phyloP scores from a whole-genome alignment of 2,329 filamentous ascomycete species.

The Dothistroma pini region DNA sequence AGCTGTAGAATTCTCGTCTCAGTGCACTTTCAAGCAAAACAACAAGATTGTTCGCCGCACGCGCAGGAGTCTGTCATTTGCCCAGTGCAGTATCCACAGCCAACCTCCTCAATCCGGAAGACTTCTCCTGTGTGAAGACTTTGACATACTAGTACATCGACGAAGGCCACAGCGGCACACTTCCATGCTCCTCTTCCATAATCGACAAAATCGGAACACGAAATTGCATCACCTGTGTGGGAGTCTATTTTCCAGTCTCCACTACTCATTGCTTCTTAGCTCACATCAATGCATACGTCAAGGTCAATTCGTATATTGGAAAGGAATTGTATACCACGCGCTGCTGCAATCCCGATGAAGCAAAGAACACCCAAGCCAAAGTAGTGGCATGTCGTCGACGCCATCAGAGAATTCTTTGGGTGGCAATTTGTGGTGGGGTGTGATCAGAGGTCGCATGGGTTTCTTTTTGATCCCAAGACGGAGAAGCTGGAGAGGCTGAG shows the following conservation, averaged over 20 bases:
- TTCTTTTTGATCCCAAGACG: neutral
- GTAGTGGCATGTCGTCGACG: neutral
- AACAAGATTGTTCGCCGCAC: too few relatives aligned
- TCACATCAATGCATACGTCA: too few relatives aligned
- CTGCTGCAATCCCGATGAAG: too few relatives aligned
- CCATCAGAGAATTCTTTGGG: neutral
- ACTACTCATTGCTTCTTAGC: slow-evolving; percentile 3
- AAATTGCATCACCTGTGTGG: slow-evolving; percentile 2
- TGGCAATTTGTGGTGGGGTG: neutral
- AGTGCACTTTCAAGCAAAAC: too few relatives aligned
- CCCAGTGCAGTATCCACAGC: too few relatives aligned
- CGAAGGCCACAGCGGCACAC: neutral
- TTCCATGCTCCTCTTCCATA: neutral
- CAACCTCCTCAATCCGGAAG: too few relatives aligned
- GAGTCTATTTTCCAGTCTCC: slow-evolving; percentile 1
- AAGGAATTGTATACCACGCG: too few relatives aligned
- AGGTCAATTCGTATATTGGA: too few relatives aligned
- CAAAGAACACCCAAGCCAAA: too few relatives aligned
- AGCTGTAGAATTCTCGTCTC: too few relatives aligned
- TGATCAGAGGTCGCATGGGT: neutral
- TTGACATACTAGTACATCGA: neutral
- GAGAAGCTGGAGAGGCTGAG: neutral
- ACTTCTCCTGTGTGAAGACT: too few relatives aligned
- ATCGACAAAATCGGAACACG: slow-evolving; percentile 1
- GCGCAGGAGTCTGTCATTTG: too few relatives aligned